These are phyloP conservation scores for Pythium phragmitis DNA, from an alignment of 352 stramenopile genomes.

Conservation along the genomic window DNA sequence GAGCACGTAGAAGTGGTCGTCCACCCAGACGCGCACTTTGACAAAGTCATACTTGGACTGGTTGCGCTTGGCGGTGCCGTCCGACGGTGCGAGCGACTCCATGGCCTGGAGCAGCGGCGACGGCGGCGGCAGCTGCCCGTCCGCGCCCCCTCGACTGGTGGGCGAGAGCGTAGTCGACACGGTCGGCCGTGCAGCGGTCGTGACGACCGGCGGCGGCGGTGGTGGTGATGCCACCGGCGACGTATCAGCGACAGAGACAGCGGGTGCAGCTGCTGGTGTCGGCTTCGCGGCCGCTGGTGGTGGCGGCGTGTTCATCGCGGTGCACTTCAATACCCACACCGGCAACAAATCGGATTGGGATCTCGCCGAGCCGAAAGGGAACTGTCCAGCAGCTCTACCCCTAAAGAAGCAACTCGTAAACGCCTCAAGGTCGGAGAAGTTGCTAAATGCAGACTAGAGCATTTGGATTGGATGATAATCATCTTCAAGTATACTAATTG, in stretches of 20 bases:
- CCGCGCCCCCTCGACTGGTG: not conserved
- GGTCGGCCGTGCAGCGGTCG: conserved; percentile 1
- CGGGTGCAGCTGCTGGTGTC: conserved; percentile 8
- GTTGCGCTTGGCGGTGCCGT: conserved; percentile 69
- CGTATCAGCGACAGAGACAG: not conserved
- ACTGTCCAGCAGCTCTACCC: not conserved
- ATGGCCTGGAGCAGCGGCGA: conserved; percentile 36
- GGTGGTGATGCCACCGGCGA: not conserved
- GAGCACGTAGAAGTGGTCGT: conserved; percentile 88
- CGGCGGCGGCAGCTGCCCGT: conserved; percentile 32
- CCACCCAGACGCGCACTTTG: conserved; percentile 88
- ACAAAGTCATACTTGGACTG: conserved; percentile 91
- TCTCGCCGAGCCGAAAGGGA: not conserved
- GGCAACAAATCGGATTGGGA: not conserved
- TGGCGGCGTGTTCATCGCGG: conserved; percentile 8
- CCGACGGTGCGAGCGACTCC: conserved; percentile 38
- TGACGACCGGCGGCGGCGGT: conserved; percentile 3
- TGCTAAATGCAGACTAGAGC: not conserved
- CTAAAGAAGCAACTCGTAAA: not conserved
- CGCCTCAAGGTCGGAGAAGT: not conserved
- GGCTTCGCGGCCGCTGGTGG: not conserved
- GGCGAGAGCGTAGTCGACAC: conserved; percentile 15
- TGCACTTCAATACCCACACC: not conserved
- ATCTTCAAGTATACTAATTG: not conserved
- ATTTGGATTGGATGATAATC: conserved; percentile 15